Evolutionary conservation across 2,329 filamentous ascomycete species (phyloP), one percentile per base, ranked within the genome.

Genomic region (Biscogniauxia sp.): DNA sequence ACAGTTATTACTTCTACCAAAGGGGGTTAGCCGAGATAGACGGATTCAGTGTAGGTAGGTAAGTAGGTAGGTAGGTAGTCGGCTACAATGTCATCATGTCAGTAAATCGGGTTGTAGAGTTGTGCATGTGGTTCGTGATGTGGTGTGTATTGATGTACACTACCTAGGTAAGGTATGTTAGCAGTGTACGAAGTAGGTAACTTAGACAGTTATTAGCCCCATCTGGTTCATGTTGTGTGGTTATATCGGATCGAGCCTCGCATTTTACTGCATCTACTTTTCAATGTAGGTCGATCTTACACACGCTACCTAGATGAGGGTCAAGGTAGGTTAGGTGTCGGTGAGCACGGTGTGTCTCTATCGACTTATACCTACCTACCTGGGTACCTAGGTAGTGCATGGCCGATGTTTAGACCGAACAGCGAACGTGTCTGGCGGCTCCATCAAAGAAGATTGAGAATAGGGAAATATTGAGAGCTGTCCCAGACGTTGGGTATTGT

Each of bases 381-480:
- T n/a, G n/a, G n/a, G n/a, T n/a, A n/a, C n/a, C n/a, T n/a, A n/a
- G n/a, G n/a, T n/a, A 45, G 37, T n/a, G 37, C 17, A 13, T 32
- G 28, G 28, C 11, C 28, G 28, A 32, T 13, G 28, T 32, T 32
- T 32, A 32, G 28, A 32, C 28, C 28, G 28, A 32, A 32, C 28
- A 19, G 17, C 25, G 17, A 17, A 11, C 37, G 37, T 45, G 37
- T 45, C 37, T 45, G 37, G 37, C 37, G 37, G 11, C 37, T 45
- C 37, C 37, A 45, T 45, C 15, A 41, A 59, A 41, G 54, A 53
- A 54, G 52, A 53, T 45, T 58, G 8, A 51, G 20, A 62, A 62
- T 57, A 55, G 59, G 53, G 60, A 62, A 61, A 61, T 61, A 60
- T 63, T 60, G 57, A 55, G 61, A 58, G 56, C 56, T 56, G 60